Base-by-base conservation (phyloP, 495 filamentous ascomycete species). In the Hypoxylon rickii region DNA sequence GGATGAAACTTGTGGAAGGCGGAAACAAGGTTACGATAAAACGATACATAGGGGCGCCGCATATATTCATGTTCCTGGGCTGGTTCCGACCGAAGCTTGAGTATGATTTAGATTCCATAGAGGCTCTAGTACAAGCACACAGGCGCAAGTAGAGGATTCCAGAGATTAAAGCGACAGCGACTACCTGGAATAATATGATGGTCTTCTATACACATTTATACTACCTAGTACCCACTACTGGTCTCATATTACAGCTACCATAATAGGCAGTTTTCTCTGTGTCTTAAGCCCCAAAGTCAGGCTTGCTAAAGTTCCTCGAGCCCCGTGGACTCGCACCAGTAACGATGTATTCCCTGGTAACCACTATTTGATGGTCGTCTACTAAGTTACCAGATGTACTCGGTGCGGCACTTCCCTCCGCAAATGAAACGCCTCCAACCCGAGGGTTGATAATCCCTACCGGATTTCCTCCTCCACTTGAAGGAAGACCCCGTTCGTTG, bases 41-140 rank as follows among this genome's bases (percentile, higher is more conserved):
- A 49, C 49, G 78, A 18, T 82, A 79, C 40, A 37, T 64, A 6
- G 77, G 79, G 0, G 66, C 74, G 20, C 77, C 77, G 0, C 79
- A 82, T 56, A 76, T 73, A 0, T 80, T 82, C 49, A 75, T 75
- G 73, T 75, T 79, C 52, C 64, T 80, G 48, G 46, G 32, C 3
- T 55, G 58, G 46, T 56, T 56, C 38, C 15, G 47, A 13, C 66
- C 63, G 54, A 71, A 72, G 55, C 42, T 51, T 4, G 65, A 69
- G 42, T 74, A 63, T 22, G 72, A 74, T 33, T 18, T 20, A n/a
- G 72, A 74, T 36, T 55, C 70, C 1, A 58, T 70, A 15, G 24
- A 33, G 1, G 72, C 70, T 7, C 42, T 74, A 46, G 68, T 47
- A 15, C 58, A 63, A 13, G 71, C 71, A 0, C 71, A 74, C 40